Conservation (phyloP, 352 stramenopile genomes). For the Globisporangium camurandrum region DNA sequence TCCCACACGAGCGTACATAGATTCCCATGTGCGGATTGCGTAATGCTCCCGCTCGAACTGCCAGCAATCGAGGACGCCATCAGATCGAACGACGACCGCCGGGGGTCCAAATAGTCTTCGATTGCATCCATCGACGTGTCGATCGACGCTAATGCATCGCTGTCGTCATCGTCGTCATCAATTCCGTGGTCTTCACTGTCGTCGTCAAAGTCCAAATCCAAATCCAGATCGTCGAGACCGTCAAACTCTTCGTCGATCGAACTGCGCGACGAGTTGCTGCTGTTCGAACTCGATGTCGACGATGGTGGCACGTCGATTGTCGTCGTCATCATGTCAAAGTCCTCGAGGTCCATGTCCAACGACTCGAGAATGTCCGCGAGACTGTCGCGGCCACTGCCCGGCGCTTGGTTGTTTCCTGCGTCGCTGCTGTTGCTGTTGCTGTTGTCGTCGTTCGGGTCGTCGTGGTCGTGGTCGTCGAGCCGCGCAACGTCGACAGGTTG, state of each 20-base stretch:
- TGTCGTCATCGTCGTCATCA: constrained; percentile 23
- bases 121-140: constrained; percentile 4
- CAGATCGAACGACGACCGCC: constrained; percentile 67
- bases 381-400: constrained; percentile 39
- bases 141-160: constrained; percentile 7
- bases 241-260: constrained; percentile 61
- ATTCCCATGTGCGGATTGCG: constrained; percentile 47
- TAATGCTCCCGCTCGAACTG: constrained; percentile 55
- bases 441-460: neutral
- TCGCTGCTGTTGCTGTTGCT: constrained; percentile 4
- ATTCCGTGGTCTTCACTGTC: constrained; percentile 57
- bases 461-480: constrained; percentile 12
- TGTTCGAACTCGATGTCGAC: constrained; percentile 4
- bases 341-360: constrained; percentile 79
- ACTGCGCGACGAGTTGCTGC: constrained; percentile 26
- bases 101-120: constrained; percentile 54
- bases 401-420: too few species aligned
- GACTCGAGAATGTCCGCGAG: constrained; percentile 80
- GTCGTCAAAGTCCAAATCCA: constrained; percentile 28
- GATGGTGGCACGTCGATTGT: constrained; percentile 13
- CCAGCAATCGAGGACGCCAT: constrained; percentile 58
- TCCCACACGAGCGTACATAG: constrained; percentile 81
- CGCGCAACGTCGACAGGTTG: constrained; percentile 24
- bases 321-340: constrained; percentile 33
- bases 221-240: constrained; percentile 32